A percentile compares a stretch with the other conserved stretches of the same genome.
Evolutionary conservation across 2,329 filamentous ascomycete genomes (phyloP).

Genomic region (Celoporthe dispersa): DNA sequence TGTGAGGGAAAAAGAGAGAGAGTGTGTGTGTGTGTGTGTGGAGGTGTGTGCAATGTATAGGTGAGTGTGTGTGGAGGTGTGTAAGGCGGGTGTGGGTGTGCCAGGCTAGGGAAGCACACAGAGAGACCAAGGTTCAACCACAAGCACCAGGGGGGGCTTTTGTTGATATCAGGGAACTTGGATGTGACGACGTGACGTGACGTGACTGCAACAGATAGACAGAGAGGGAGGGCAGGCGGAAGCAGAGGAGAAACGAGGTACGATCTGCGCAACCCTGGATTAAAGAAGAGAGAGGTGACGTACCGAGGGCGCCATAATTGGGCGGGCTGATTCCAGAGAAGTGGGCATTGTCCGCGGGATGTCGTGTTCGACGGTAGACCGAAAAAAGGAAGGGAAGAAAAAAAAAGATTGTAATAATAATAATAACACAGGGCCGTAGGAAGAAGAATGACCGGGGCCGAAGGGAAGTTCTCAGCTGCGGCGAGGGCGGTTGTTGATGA

Average conservation of each 20-base stretch:
- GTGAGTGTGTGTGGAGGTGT: background rate
- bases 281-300: conserved; percentile 39
- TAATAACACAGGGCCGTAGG: background rate
- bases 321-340: conserved; percentile 64
- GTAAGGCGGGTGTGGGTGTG: background rate
- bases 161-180: background rate
- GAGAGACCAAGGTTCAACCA: background rate
- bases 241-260: conserved; percentile 2
- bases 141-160: background rate
- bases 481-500: too few relatives aligned
- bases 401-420: background rate
- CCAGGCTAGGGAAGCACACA: background rate
- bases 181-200: conserved; percentile 2
- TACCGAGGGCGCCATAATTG: conserved; percentile 68
- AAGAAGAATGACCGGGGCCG: background rate
- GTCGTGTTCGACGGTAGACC: background rate
- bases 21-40: too few relatives aligned
- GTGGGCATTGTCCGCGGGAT: conserved; percentile 53
- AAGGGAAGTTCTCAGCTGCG: background rate
- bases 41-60: background rate
- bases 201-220: background rate
- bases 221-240: background rate
- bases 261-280: conserved; percentile 24
- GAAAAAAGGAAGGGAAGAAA: background rate
- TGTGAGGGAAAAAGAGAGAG: background rate